Evolutionary conservation across 805 yeast species (phyloP), one percentile per base, ranked within the genome.

Genomic region (Wickerhamomyces xylosicus): DNA sequence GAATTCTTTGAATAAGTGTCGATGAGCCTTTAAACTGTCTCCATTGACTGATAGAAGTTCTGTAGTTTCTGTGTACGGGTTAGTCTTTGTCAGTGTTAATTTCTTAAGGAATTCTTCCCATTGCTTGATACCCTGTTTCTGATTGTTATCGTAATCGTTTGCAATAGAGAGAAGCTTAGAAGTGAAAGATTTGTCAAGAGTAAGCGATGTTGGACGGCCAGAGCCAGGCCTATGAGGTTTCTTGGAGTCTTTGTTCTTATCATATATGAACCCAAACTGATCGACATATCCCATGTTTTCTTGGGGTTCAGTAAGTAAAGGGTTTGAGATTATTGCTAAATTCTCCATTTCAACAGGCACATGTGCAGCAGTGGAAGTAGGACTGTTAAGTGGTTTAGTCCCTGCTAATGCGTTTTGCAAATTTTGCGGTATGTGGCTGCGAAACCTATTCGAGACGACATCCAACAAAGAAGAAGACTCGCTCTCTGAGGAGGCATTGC

Each of bases 211-310:
- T 25, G 29, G 29, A 9, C 29, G 9, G 13, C 29, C 13, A 8
- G 29, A n/a, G 14, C 29, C 29, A 10, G 29, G 8, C 14, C 29
- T 25, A 8, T 20, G 6, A 9, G 10, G 19, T 33, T n/a, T 33
- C 35, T 19, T 33, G 9, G 19, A 20, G 15, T 33, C 20, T 33
- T 17, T 33, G 8, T 21, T 41, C 32, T 39, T 37, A 49, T 62
- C 63, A 44, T 63, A 61, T 25, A 71, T 56, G 46, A 73, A 72
- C 1, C 79, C 79, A 51, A 64, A 72, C 44, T 66, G 57, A 50
- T 72, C 78, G 11, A 72, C 61, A 28, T 62, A 51, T 3, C 52
- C 54, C 1, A 35, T 20, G 16, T 33, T 28, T 16, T 37, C 38
- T 2, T 39, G 25, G 7, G 27, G 21, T 9, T 22, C 31, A 19